These are phyloP conservation scores for Colletotrichum musicola DNA, from an alignment of 2,329 filamentous ascomycete species.

Conservation along the genomic window DNA sequence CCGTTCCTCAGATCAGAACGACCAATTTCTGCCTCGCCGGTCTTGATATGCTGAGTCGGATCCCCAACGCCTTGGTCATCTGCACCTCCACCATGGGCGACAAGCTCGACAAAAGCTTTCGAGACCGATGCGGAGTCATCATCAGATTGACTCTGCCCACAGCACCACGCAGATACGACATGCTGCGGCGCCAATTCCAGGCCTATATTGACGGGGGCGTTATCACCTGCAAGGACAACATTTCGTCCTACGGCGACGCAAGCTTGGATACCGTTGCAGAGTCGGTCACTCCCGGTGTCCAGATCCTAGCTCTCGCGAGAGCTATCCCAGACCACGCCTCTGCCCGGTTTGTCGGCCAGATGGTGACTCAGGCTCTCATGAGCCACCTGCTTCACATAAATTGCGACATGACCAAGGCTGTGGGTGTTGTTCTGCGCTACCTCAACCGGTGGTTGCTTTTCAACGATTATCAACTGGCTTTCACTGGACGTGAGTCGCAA, in stretches of 20 bases:
- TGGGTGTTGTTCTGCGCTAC: neutral
- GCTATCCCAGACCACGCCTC: neutral
- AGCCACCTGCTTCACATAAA: neutral
- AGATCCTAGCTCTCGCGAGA: neutral
- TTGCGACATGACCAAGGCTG: neutral
- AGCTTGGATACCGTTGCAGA: neutral
- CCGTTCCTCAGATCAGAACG: neutral
- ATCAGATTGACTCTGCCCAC: neutral
- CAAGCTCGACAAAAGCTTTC: neutral
- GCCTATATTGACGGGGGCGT: neutral
- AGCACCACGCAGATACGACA: neutral
- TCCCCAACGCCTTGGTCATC: neutral
- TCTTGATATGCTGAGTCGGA: neutral
- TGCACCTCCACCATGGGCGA: neutral
- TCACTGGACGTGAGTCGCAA: neutral
- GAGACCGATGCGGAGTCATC: neutral
- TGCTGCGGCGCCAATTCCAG: slow-evolving; percentile 1
- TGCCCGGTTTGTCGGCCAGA: neutral
- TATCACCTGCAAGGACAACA: neutral
- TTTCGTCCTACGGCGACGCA: neutral
- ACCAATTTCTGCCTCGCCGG: neutral
- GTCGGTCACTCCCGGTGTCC: neutral
- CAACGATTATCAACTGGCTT: neutral
- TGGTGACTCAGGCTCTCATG: neutral
- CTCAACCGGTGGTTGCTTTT: neutral